A percentile compares a stretch with the other conserved stretches of the same genome.
phyloP scores from a whole-genome alignment of 192 early-diverging fungal species.

The Chytriomyces sp. region DNA sequence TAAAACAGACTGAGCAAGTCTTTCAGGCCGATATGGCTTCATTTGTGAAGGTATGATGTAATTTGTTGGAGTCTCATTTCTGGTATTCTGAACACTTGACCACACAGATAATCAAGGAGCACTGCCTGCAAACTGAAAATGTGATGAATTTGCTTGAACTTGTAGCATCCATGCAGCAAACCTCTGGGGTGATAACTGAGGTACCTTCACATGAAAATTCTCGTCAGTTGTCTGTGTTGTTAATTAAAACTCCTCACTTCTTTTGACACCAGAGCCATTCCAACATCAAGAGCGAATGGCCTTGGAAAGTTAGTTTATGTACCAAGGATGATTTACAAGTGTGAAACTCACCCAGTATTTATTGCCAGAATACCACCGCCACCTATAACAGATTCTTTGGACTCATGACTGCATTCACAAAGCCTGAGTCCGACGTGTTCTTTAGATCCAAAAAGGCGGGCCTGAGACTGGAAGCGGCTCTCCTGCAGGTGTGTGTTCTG shows the following conservation, averaged over 20 bases:
- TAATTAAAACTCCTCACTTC: no score
- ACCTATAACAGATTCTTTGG: constrained; percentile 7
- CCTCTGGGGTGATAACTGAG: neutral
- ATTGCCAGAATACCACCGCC: neutral
- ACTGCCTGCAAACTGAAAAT: neutral
- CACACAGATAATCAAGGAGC: neutral
- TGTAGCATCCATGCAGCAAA: constrained; percentile 3
- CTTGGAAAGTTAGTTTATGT: neutral
- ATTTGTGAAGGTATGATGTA: no score
- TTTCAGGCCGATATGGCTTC: no score
- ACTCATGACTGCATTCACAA: neutral
- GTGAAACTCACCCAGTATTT: neutral
- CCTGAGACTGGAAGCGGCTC: neutral
- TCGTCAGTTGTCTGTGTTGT: neutral
- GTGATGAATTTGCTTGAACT: neutral
- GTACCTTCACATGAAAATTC: neutral
- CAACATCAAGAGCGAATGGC: constrained; percentile 13
- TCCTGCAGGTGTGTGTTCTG: neutral
- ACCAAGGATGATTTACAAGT: neutral
- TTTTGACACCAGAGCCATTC: neutral
- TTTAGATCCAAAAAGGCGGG: neutral
- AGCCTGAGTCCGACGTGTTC: neutral
- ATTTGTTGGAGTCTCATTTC: no score
- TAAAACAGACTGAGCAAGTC: no score
- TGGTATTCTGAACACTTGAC: neutral